Evolutionary conservation across 352 stramenopile genomes (phyloP), one percentile per base, ranked within the genome.

Genomic region (Phytophthora pini): DNA sequence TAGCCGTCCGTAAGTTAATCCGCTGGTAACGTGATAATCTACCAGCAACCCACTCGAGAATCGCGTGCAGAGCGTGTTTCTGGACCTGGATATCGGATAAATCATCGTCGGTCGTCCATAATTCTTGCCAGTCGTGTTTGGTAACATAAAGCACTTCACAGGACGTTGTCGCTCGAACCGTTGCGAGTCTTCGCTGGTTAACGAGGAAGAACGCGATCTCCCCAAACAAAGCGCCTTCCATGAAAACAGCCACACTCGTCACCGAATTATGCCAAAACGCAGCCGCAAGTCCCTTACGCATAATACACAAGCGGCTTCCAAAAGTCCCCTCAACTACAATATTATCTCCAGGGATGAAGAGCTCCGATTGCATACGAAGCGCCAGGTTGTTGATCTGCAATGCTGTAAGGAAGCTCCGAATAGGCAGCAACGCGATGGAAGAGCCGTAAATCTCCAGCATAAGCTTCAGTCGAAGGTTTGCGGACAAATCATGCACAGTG

Each of bases 371-470:
- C 1, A 94, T 58, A 4, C 84, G 70, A 22, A 93, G 36, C 11
- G 86, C 78, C 8, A 94, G 65, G 47, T 87, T 90, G 48, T 90
- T 89, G 17, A 89, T 71, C 15, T 92, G 84, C 1, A 76, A 70
- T 13, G 74, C 46, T 0, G 79, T 76, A 5, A 92, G 57, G 53
- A 87, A 84, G 9, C 68, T 68, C 11, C 76, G 78, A 50, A 94
- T 92, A 0, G 87, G 76, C 0, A 93, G 52, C 32, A 52, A 45
- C 3, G 68, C 41, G 12, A 94, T 86, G 0, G 77, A 48, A 1
- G 55, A 56, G 9, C 84, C 82, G 45, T 93, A 92, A 9, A 92
- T 85, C 22, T 92, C 83, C 27, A 89, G 77, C 79, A 87, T 88
- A 31, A 94, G 68, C 53, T 92, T 87, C 11, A 93, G 76, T 24